Evolutionary conservation across 208 protist species (phyloP).

Genomic region (Angomonas desouzai): DNA sequence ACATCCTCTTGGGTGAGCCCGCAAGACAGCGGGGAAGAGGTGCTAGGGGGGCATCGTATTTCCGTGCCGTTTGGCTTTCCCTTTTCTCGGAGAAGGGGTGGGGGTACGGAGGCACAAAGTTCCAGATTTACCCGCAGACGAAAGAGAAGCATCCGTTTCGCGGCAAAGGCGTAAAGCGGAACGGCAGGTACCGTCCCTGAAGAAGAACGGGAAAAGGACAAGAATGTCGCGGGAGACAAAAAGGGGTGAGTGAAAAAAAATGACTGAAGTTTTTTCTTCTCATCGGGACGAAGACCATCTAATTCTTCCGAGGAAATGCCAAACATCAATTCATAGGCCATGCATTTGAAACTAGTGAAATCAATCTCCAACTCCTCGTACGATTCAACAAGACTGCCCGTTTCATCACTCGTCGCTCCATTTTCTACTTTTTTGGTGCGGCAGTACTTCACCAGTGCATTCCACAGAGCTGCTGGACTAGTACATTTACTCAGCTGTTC

Average conservation of each 20-base stretch:
- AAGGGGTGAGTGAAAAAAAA: slow-evolving; percentile 85
- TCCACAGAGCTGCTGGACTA: slow-evolving; percentile 71
- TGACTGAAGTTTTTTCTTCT: slow-evolving; percentile 32
- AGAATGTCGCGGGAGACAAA: slow-evolving; percentile 78
- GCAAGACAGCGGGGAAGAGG: slow-evolving; percentile 75
- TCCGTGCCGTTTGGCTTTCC: slow-evolving; percentile 14
- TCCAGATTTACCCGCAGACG: slow-evolving; percentile 78
- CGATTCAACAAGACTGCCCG: slow-evolving; percentile 26
- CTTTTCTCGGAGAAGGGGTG: slow-evolving; percentile 22
- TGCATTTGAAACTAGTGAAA: slow-evolving; percentile 61
- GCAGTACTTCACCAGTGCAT: slow-evolving; percentile 68
- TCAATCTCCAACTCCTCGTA: slow-evolving; percentile 66
- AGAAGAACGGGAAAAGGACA: slow-evolving; percentile 60
- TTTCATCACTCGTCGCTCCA: slow-evolving; percentile 4
- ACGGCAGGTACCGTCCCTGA: slow-evolving; percentile 60
- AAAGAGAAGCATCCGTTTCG: slow-evolving; percentile 80
- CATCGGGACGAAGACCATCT: slow-evolving; percentile 17
- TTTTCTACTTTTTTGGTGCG: slow-evolving; percentile 2
- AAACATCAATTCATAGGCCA: slow-evolving; percentile 79
- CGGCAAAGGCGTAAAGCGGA: slow-evolving; percentile 78
- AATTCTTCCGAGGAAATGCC: slow-evolving; percentile 42
- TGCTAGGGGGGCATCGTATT: slow-evolving; percentile 51
- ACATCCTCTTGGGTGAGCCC: slow-evolving; percentile 80
- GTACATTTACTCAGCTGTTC: slow-evolving; percentile 54
- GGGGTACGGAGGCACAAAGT: slow-evolving; percentile 45